Evolutionary conservation across 768 basidiomycete species (phyloP), one percentile per base, ranked within the genome.

Genomic region (Boletellus ananas): DNA sequence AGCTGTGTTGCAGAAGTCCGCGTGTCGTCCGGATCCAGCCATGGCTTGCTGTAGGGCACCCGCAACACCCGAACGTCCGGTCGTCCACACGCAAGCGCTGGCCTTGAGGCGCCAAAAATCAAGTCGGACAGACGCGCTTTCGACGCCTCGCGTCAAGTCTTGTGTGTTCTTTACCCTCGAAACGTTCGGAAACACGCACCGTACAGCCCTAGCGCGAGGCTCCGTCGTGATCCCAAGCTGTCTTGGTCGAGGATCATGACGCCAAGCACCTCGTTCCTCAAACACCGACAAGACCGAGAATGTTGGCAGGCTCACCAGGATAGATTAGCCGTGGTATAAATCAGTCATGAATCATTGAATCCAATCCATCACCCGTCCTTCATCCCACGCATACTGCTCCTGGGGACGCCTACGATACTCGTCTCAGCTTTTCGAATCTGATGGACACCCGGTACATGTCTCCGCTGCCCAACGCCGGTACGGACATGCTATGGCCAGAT

Each of bases 1-100:
- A 60, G 60, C 60, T 59, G 59, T 62, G 49, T 20, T n/a, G 27
- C 47, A 14, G 2, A 39, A 37, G 20, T n/a, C 45, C 12, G 25
- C 36, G 23, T 41, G 49, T 34, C 43, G 34, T 17, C 35, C 21
- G 42, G 34, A 33, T 29, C 13, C 49, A 11, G 3, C 29, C 18
- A 31, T 55, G 54, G 54, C 54, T 43, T 56, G 55, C 55, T 56
- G 55, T 50, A n/a, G 23, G 23, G 7, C 23, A 9, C 13, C 4
- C 14, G 25, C 18, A 21, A 4, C 12, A 27, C 21, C 9, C 20
- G 23, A 43, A 21, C 10, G 8, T 40, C 45, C 41, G 35, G 25
- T 9, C 14, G 14, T 1, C 6, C 11, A 20, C 17, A 31, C 17
- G 14, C 27, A 12, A 16, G 5, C 13, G 37, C 12, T 31, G 14